phyloP scores from a whole-genome alignment of 352 stramenopile species.

The Pythium myriotylum region DNA sequence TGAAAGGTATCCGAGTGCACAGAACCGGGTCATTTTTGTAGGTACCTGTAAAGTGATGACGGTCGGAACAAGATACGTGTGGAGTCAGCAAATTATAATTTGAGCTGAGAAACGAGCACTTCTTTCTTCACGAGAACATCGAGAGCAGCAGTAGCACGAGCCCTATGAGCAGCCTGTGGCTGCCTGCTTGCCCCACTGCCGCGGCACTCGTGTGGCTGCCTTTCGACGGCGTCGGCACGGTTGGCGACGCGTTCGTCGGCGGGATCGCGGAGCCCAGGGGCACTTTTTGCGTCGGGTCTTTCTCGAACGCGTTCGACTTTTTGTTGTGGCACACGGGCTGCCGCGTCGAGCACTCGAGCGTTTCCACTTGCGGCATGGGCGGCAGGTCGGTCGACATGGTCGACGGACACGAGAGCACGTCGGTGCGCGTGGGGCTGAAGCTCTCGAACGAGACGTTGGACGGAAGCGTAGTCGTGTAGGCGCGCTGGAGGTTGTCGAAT shows the following conservation, averaged over 20 bases:
- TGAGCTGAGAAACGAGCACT: too few relatives aligned
- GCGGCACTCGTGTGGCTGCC: background rate
- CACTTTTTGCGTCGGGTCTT: slow-evolving; percentile 23
- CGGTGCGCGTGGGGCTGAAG: slow-evolving; percentile 30
- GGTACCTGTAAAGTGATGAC: too few relatives aligned
- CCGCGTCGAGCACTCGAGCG: slow-evolving; percentile 41
- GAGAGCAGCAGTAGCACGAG: too few relatives aligned
- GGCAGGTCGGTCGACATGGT: slow-evolving; percentile 25
- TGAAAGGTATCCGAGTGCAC: background rate
- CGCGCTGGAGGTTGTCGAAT: slow-evolving; percentile 46
- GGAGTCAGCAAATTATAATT: too few relatives aligned
- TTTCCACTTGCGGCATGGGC: slow-evolving; percentile 25
- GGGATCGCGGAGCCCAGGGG: slow-evolving; percentile 5
- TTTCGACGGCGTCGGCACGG: background rate
- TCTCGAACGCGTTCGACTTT: slow-evolving; percentile 55
- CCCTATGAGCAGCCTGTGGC: too few relatives aligned
- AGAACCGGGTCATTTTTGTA: too few relatives aligned
- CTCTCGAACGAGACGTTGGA: slow-evolving; percentile 35
- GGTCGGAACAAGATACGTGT: too few relatives aligned
- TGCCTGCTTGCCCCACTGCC: background rate
- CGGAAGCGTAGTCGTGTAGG: slow-evolving; percentile 45
- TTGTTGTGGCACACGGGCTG: slow-evolving; percentile 44
- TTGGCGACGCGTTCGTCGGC: slow-evolving; percentile 3
- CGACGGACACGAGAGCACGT: slow-evolving; percentile 34
- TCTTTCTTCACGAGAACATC: background rate